A percentile compares a stretch with the other conserved stretches of the same genome.
These are phyloP conservation scores for Phytopythium chamaehyphon DNA, from an alignment of 352 stramenopile genomes.

Conservation along the genomic window DNA sequence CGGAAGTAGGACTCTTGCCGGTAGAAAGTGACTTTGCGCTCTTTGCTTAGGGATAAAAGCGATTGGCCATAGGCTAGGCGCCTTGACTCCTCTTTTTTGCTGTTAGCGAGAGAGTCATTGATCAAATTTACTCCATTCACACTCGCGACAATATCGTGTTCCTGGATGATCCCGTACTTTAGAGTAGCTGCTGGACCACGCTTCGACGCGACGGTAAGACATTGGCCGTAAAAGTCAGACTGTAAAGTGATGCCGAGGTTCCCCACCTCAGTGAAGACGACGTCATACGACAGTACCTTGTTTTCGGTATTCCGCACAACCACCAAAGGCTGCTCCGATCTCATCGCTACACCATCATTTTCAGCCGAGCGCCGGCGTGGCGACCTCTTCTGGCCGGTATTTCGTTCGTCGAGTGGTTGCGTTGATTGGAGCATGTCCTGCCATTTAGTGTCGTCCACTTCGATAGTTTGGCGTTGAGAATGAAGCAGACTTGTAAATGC, in stretches of 20 bases:
- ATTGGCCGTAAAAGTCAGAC: background rate
- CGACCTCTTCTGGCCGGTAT: no score
- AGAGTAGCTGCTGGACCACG: background rate
- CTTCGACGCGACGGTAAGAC: background rate
- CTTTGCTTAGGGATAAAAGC: background rate
- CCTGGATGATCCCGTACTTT: background rate
- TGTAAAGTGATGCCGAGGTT: background rate
- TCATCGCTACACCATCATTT: no score
- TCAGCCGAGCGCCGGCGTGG: no score
- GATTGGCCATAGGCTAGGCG: background rate
- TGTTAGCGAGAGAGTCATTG: background rate
- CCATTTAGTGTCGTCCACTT: constrained; percentile 15
- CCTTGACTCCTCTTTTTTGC: background rate
- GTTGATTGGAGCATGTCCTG: no score
- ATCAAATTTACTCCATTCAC: background rate
- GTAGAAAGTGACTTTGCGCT: background rate
- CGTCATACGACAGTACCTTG: background rate
- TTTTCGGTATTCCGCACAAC: background rate
- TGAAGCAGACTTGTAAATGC: constrained; percentile 39
- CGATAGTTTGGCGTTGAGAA: constrained; percentile 25
- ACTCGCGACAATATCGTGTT: background rate
- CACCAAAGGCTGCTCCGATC: background rate
- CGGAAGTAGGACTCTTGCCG: constrained; percentile 2
- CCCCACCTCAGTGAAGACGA: background rate
- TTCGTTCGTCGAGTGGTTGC: no score